These are phyloP conservation scores for Circinella minor DNA, from an alignment of 371 early-diverging fungal species.

Conservation along the genomic window DNA sequence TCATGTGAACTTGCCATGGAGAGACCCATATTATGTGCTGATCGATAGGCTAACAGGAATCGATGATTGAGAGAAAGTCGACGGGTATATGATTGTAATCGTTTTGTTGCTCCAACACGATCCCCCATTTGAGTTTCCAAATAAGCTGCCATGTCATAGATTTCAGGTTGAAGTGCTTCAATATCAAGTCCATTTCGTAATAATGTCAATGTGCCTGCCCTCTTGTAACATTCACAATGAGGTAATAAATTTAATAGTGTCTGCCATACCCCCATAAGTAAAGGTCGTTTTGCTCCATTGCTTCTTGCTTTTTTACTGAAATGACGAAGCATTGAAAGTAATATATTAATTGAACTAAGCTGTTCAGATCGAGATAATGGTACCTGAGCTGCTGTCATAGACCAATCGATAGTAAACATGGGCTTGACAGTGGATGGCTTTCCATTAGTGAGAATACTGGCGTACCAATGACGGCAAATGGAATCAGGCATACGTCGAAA, in stretches of 20 bases:
- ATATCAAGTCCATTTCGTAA: constrained; percentile 20
- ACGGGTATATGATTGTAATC: neutral
- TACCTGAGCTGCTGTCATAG: constrained; percentile 9
- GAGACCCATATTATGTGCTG: constrained; percentile 18
- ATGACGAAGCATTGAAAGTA: constrained; percentile 40
- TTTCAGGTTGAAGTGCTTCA: constrained; percentile 28
- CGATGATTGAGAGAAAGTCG: constrained; percentile 3
- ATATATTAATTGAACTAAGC: constrained; percentile 30
- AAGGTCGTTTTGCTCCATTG: constrained; percentile 30
- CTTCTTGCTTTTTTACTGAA: constrained; percentile 30
- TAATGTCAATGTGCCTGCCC: constrained; percentile 31
- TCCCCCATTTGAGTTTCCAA: constrained; percentile 25
- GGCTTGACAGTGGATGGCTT: constrained; percentile 18
- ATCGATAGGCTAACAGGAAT: constrained; percentile 24
- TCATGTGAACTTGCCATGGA: constrained; percentile 16
- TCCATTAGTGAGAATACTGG: constrained; percentile 25
- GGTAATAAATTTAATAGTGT: constrained; percentile 34
- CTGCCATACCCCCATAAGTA: constrained; percentile 34
- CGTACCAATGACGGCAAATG: constrained; percentile 34
- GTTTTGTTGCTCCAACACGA: constrained; percentile 6
- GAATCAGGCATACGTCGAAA: constrained; percentile 24
- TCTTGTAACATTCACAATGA: constrained; percentile 31
- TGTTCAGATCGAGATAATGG: constrained; percentile 33
- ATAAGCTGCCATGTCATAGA: constrained; percentile 24
- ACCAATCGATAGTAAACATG: constrained; percentile 39